Conservation (phyloP, 2,329 filamentous ascomycete species). For the Aspergillus awamori region DNA sequence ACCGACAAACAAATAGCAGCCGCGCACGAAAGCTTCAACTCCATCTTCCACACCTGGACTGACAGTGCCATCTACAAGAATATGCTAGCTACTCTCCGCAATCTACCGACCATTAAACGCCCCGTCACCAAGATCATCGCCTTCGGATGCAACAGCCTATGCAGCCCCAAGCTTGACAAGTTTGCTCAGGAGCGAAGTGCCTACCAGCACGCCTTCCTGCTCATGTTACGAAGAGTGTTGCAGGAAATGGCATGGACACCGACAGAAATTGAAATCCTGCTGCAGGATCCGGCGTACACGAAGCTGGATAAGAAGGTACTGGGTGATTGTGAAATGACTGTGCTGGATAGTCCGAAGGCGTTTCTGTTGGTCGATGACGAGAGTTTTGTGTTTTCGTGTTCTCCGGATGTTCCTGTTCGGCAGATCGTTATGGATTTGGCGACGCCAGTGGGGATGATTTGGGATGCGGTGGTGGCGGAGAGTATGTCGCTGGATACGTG, state of each 20-base stretch:
- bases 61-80: background rate
- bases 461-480: constrained; percentile 2
- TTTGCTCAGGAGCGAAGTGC: background rate
- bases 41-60: background rate
- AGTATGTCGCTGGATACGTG: background rate
- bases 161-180: background rate
- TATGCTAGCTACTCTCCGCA: background rate
- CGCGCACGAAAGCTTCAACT: too few relatives aligned
- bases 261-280: constrained; percentile 1
- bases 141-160: constrained; percentile 2
- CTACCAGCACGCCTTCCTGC: constrained; percentile 16
- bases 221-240: background rate
- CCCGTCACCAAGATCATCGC: constrained; percentile 11
- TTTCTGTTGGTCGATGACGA: constrained; percentile 37
- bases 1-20: too few relatives aligned
- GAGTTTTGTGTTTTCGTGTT: constrained; percentile 34
- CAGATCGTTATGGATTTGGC: constrained; percentile 40
- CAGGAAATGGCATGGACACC: background rate
- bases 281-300: constrained; percentile 22
- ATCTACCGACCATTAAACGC: background rate
- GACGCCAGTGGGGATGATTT: constrained; percentile 26
- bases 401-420: constrained; percentile 31
- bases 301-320: constrained; percentile 15
- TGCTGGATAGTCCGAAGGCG: constrained; percentile 24
- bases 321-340: background rate